Evolutionary conservation across 1,284 basidiomycete genomes (phyloP).

Genomic region (Athelia sp.): DNA sequence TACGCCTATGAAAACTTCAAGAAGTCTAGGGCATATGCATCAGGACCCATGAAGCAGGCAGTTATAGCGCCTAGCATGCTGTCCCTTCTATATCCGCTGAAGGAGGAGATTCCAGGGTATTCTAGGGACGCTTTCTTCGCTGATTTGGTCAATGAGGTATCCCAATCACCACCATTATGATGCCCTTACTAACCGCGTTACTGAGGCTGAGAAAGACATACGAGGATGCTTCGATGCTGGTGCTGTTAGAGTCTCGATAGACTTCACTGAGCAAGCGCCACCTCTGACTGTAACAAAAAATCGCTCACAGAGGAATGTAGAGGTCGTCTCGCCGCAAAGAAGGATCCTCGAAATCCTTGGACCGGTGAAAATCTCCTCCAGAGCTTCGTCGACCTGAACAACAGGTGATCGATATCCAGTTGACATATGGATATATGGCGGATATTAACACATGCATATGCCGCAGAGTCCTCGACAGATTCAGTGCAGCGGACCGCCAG

Average conservation of each 20-base stretch:
- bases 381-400: constrained; percentile 16
- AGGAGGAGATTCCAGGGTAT: constrained; percentile 14
- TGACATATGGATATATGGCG: not conserved
- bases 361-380: constrained; percentile 13
- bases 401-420: not conserved
- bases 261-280: constrained; percentile 12
- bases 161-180: not conserved
- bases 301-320: not conserved
- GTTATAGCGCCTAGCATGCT: constrained; percentile 18
- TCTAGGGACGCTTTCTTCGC: constrained; percentile 12
- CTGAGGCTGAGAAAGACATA: constrained; percentile 16
- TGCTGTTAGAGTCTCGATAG: constrained; percentile 15
- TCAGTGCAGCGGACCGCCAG: constrained; percentile 13
- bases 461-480: constrained; percentile 12
- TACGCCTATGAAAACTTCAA: constrained; percentile 14
- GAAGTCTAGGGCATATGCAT: constrained; percentile 7
- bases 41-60: constrained; percentile 7
- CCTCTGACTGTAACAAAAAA: too few species aligned
- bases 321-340: constrained; percentile 14
- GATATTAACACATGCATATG: constrained; percentile 1
- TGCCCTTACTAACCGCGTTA: not conserved
- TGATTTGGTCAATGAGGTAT: constrained; percentile 10
- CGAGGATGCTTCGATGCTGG: constrained; percentile 15
- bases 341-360: constrained; percentile 15
- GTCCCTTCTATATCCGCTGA: constrained; percentile 13